Conservation (phyloP, 257 asterid genomes). For the Solanum ossicruentum region DNA sequence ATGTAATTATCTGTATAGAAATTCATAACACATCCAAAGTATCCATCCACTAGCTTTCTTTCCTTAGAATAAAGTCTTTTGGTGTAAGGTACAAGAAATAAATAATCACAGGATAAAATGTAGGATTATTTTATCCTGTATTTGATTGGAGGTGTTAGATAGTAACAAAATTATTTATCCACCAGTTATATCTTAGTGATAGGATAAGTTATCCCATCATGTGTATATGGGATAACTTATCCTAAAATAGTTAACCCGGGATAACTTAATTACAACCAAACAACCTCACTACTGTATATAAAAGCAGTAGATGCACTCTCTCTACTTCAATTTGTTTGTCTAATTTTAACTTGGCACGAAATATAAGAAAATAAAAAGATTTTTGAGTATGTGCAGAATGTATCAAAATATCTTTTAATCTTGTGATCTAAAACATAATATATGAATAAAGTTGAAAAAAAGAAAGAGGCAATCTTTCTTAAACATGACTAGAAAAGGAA, state of each 20-base stretch:
- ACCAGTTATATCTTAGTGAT: too few relatives aligned
- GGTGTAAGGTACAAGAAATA: too few relatives aligned
- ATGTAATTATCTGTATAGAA: neutral
- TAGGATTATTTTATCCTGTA: too few relatives aligned
- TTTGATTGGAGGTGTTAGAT: too few relatives aligned
- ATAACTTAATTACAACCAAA: too few relatives aligned
- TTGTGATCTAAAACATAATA: neutral
- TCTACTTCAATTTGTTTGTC: too few relatives aligned
- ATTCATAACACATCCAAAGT: neutral
- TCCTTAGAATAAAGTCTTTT: neutral
- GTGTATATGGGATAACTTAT: too few relatives aligned
- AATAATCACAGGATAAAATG: too few relatives aligned
- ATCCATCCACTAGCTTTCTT: neutral
- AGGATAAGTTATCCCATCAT: too few relatives aligned
- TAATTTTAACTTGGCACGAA: neutral
- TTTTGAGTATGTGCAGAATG: neutral
- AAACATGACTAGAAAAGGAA: neutral
- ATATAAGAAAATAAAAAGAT: neutral
- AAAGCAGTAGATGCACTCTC: neutral
- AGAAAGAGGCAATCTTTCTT: neutral
- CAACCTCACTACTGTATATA: neutral
- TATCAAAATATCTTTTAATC: neutral
- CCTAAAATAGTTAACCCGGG: too few relatives aligned
- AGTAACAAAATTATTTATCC: too few relatives aligned
- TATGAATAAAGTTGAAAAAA: neutral